Base-by-base conservation (phyloP, 2,329 filamentous ascomycete species). In the Talaromyces sp. region DNA sequence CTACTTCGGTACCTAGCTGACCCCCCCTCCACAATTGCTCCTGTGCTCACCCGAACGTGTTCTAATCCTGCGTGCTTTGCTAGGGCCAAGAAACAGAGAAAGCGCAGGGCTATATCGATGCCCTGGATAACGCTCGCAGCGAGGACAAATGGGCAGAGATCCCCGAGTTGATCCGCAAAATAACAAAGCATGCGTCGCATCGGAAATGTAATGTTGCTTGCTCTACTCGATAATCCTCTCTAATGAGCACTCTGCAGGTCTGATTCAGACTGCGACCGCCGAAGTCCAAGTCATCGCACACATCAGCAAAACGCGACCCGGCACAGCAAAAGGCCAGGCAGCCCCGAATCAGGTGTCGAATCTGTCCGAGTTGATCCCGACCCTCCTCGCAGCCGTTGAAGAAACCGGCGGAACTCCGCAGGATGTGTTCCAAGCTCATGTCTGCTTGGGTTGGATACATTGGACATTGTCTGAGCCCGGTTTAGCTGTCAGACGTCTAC, bases 121-220 rank as follows among this genome's bases (percentile, higher is more conserved):
- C 87, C 76, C 85, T 99, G 71, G 91, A 98, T 75, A 84, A 88
- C 68, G 92, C 92, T 66, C 89, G 95, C 71, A 96, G 92, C 76
- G 88, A 93, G 70, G 92, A 90, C 58, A 88, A 88, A 74, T 99
- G 95, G 95, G 82, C 87, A 67, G 86, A 90, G 32, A 84, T 98
- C 32, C 91, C 91, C 28, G 93, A 98, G 78, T 84, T 96, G 65
- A 88, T 95, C 70, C 87, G 93, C 74, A 99, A 99, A 78, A 85
- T 98, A 71, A 90, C 89, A 71, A 98, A 99, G 77, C 93, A 99
- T 83, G 91, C 92, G 69, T 89, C 92, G 47, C 85, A 90, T 64
- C 86, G 91, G 75, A 85, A 85, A 77, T 96, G 93, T 97, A 88
- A 73, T 64, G 53, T 60, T 54, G 51, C 57, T 54, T 55, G 44